Percentiles rank a stretch among this genome's conserved stretches.
Conservation (phyloP, 148 eudicot species). For the Arctostaphylos glauca region DNA sequence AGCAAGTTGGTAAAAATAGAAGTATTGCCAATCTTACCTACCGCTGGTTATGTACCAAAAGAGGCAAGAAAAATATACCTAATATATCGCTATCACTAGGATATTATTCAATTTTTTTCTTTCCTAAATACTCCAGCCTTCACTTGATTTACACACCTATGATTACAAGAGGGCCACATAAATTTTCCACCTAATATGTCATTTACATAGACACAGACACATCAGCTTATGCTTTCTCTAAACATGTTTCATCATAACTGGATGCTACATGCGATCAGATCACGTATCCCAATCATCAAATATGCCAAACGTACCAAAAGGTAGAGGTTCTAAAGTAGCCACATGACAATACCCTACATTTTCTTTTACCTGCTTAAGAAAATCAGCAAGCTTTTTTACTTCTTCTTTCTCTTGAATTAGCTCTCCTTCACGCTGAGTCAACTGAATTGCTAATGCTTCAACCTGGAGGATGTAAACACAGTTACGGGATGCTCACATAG, state of each 20-base stretch:
- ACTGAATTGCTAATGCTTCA: slow-evolving; percentile 95
- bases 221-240: not conserved
- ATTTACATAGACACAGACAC: not conserved
- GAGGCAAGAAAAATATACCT: not conserved
- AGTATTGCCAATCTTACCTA: not conserved
- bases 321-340: not conserved
- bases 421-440: slow-evolving; percentile 95
- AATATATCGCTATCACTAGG: not conserved
- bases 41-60: not conserved
- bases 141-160: not conserved
- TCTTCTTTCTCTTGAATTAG: slow-evolving; percentile 93
- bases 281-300: not conserved
- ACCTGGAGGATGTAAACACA: slow-evolving; percentile 45
- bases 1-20: not conserved
- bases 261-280: not conserved
- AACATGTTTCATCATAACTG: not conserved
- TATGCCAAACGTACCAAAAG: not conserved
- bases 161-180: not conserved
- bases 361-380: slow-evolving; percentile 76
- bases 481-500: slow-evolving; percentile 5
- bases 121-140: not conserved
- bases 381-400: slow-evolving; percentile 86
- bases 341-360: not conserved
- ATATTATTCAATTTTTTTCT: not conserved
- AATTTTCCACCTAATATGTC: not conserved